Conservation (phyloP, 2,329 filamentous ascomycete species). For the Aspergillus sp. region DNA sequence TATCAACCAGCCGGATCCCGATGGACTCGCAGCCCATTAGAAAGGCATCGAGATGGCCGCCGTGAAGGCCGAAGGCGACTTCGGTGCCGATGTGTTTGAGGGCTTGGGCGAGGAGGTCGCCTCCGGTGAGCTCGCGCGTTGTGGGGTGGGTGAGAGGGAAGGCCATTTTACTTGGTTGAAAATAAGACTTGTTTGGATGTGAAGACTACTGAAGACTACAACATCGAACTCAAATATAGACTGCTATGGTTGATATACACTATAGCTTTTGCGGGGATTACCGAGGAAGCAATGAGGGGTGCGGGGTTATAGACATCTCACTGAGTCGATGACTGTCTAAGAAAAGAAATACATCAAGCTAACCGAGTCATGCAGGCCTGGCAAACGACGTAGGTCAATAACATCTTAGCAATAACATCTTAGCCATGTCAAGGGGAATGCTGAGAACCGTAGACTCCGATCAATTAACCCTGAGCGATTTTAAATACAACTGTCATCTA, state of each 20-base stretch:
- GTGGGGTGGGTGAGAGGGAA: slow-evolving; percentile 25
- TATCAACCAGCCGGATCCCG: slow-evolving; percentile 47
- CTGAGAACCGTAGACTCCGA: neutral
- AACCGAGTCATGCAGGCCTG: neutral
- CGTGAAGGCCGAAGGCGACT: slow-evolving; percentile 50
- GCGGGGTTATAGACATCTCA: neutral
- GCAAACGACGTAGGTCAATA: neutral
- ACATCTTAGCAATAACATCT: neutral
- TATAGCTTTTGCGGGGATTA: neutral
- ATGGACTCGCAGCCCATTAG: slow-evolving; percentile 43
- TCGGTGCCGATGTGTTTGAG: slow-evolving; percentile 43
- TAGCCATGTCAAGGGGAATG: neutral
- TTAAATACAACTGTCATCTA: neutral
- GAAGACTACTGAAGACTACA: neutral
- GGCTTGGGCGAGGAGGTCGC: slow-evolving; percentile 48
- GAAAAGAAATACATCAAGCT: neutral
- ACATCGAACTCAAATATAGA: neutral
- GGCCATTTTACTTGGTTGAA: slow-evolving; percentile 12
- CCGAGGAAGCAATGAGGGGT: neutral
- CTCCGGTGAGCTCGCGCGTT: slow-evolving; percentile 45
- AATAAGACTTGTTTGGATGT: neutral
- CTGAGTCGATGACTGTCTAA: neutral
- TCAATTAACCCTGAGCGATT: neutral
- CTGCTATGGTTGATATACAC: neutral
- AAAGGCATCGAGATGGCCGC: slow-evolving; percentile 51